Conservation (phyloP, 176 grass and related monocot genomes). For the Carex myosuroides region DNA sequence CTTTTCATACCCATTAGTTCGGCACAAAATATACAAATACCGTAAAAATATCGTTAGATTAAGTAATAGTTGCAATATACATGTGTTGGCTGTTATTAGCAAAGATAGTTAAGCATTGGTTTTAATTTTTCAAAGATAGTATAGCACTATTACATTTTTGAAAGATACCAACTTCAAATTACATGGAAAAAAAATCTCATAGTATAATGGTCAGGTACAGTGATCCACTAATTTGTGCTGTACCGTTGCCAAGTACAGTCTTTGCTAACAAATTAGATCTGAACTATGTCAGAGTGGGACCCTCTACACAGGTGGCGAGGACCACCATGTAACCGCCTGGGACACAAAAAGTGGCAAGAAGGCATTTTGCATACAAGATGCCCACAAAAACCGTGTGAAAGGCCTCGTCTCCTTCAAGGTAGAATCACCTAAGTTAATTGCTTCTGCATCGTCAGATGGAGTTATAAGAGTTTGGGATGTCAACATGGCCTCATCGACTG, state of each 20-base stretch:
- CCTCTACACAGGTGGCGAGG: conserved; percentile 77
- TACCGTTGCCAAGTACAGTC: neutral
- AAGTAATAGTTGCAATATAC: neutral
- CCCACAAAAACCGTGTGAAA: conserved; percentile 76
- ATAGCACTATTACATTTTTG: neutral
- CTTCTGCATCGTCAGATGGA: conserved; percentile 90
- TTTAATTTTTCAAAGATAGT: neutral
- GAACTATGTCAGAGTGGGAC: conserved; percentile 46
- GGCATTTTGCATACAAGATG: conserved; percentile 53
- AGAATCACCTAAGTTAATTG: conserved; percentile 44
- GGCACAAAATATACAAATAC: neutral
- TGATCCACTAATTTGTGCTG: neutral
- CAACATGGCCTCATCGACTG: conserved; percentile 40
- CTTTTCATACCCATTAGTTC: neutral
- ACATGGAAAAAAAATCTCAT: neutral
- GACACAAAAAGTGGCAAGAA: conserved; percentile 69
- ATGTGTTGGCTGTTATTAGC: neutral
- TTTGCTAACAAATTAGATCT: neutral
- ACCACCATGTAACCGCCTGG: conserved; percentile 67
- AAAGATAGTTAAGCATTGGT: neutral
- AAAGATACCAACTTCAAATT: neutral
- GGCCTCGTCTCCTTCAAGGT: conserved; percentile 54
- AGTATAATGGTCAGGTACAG: neutral
- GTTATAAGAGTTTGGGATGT: conserved; percentile 81
- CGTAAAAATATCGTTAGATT: neutral